phyloP scores from a whole-genome alignment of 441 rosid species.

The Croton laevigatus region DNA sequence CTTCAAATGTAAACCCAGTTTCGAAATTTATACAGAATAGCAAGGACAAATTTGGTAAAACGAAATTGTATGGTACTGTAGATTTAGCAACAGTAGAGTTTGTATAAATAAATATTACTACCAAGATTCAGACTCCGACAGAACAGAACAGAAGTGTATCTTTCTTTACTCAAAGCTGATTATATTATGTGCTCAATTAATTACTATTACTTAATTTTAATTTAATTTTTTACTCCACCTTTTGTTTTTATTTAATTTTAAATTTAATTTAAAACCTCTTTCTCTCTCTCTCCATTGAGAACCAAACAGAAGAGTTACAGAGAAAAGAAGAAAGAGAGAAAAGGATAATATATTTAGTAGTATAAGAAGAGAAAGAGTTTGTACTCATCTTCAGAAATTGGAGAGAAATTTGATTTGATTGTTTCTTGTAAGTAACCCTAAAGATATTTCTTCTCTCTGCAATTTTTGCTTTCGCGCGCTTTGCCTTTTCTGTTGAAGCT shows the following conservation, averaged over 20 bases:
- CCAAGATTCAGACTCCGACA: not conserved
- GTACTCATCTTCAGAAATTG: not conserved
- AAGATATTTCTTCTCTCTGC: not conserved
- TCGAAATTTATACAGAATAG: not conserved
- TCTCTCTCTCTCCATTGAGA: not conserved
- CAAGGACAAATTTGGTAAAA: not conserved
- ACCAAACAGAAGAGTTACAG: not conserved
- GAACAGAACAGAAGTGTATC: not conserved
- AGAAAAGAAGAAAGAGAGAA: not conserved
- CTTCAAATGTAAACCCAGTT: not conserved
- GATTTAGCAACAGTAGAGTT: not conserved
- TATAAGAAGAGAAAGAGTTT: not conserved
- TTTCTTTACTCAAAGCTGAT: not conserved
- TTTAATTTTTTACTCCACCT: not conserved
- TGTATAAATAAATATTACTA: not conserved
- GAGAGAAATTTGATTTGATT: not conserved
- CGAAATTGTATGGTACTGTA: not conserved
- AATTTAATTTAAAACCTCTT: not conserved
- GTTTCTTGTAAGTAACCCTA: slow-evolving; percentile 7
- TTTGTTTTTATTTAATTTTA: not conserved
- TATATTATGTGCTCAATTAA: not conserved
- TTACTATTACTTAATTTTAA: not conserved
- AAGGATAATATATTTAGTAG: not conserved
- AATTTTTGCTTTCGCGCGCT: not conserved
- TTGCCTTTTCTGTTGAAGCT: not conserved